Evolutionary conservation across 1,284 basidiomycete species (phyloP).

Genomic region (Tremellales sp.): DNA sequence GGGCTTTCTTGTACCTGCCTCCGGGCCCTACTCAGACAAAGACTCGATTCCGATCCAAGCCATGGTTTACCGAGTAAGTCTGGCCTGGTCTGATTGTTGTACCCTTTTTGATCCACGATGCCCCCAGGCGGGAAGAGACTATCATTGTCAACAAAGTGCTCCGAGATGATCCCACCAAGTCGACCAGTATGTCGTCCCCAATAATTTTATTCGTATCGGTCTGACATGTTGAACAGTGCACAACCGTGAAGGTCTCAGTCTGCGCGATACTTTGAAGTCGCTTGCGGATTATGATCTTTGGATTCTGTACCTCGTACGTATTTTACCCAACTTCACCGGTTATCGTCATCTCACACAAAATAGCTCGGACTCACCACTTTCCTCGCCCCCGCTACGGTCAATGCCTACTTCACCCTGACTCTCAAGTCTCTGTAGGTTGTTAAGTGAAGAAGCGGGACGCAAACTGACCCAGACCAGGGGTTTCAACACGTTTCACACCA

Average conservation of each 20-base stretch:
- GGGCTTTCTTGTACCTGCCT: slow-evolving; percentile 40
- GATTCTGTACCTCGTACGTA: slow-evolving; percentile 46
- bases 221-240: slow-evolving; percentile 34
- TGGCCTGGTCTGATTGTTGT: not conserved
- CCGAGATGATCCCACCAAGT: slow-evolving; percentile 50
- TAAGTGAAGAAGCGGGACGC: slow-evolving; percentile 7
- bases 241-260: slow-evolving; percentile 48
- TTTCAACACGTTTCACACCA: slow-evolving; percentile 46
- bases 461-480: slow-evolving; percentile 17
- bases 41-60: slow-evolving; percentile 29
- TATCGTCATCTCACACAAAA: slow-evolving; percentile 1
- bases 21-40: slow-evolving; percentile 45
- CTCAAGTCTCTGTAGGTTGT: slow-evolving; percentile 14
- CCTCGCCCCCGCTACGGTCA: slow-evolving; percentile 30
- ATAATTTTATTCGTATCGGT: slow-evolving; percentile 6
- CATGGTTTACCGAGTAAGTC: slow-evolving; percentile 47
- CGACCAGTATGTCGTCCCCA: slow-evolving; percentile 16
- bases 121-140: slow-evolving; percentile 40
- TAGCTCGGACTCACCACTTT: slow-evolving; percentile 28
- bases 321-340: slow-evolving; percentile 8
- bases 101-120: too few relatives aligned
- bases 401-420: slow-evolving; percentile 33
- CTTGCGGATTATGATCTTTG: slow-evolving; percentile 48
- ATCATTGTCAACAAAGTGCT: slow-evolving; percentile 52
- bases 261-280: slow-evolving; percentile 26